phyloP scores from a whole-genome alignment of 1,139 yeast genomes.

The Sugiyamaella sp. region DNA sequence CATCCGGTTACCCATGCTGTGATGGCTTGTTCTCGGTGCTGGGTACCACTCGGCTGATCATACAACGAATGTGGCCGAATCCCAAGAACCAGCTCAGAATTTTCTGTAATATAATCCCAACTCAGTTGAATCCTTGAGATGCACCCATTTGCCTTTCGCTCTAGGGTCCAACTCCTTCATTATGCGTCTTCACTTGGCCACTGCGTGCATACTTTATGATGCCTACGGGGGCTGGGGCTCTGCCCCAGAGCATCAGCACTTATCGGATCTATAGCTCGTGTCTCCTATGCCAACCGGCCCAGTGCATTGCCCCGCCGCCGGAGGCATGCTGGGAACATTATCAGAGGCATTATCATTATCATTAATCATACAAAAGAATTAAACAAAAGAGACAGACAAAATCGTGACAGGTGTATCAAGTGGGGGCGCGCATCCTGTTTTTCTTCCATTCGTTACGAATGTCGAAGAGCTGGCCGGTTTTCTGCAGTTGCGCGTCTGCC shows the following conservation, averaged over 20 bases:
- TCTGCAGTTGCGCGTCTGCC: conserved; percentile 9
- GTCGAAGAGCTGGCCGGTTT: conserved; percentile 4
- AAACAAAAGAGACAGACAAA: background rate
- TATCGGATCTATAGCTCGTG: background rate
- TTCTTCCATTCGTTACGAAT: conserved; percentile 14
- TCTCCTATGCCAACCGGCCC: background rate
- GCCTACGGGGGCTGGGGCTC: background rate
- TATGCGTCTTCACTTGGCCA: conserved; percentile 1
- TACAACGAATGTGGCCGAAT: too few relatives aligned
- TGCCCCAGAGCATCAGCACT: background rate
- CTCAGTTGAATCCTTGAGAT: too few relatives aligned
- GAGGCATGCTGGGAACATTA: background rate
- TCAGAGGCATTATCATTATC: conserved; percentile 2
- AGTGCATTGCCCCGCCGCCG: background rate
- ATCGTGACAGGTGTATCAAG: background rate
- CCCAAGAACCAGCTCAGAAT: background rate
- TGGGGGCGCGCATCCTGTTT: background rate
- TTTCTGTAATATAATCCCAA: too few relatives aligned
- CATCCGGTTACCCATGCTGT: conserved; percentile 9
- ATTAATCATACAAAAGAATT: conserved; percentile 9
- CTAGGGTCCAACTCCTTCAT: conserved; percentile 9
- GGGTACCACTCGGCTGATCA: background rate
- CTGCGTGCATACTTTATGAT: background rate
- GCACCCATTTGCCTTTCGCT: conserved; percentile 1
- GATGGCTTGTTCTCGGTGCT: background rate